Evolutionary conservation across 805 yeast species (phyloP), one percentile per base, ranked within the genome.

Genomic region (Kuraishia capsulata): DNA sequence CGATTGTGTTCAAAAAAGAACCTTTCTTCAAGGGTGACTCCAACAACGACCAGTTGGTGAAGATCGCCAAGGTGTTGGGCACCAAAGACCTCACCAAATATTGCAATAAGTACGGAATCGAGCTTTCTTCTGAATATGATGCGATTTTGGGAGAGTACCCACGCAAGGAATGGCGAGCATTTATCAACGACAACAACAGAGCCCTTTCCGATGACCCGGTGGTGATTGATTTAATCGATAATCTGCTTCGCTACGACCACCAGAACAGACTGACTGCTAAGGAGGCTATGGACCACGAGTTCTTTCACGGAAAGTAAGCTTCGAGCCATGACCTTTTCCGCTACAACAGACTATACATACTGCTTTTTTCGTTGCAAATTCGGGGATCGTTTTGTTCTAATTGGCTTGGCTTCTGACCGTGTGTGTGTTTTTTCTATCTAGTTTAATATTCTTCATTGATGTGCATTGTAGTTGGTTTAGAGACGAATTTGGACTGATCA

Each of bases 11-110:
- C 65, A 83, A 81, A 53, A 83, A 79, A 53, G 96, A 88, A 52
- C 96, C 96, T 10, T 84, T 88, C 47, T 88, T 88, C 72, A 90
- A 85, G 56, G 96, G 96, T 17, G 80, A 84, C 44, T 82, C 94
- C 17, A 88, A 88, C 58, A 84, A 88, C 30, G 96, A 88, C 62
- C 96, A 88, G 62, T 65, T 88, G 51, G 95, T 88, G 19, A 89
- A 86, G 58, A 87, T 88, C 44, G 95, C 88, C 11, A 73, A 85
- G 43, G 92, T 88, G 2, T 68, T 88, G 49, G 96, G 96, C 17
- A 82, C 95, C 1, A 82, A 80, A 42, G 89, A 78, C 46, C 66
- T 88, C 38, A 64, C 76, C 52, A 62, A 61, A 36, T 87, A 86
- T 56, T 65, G 82, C 46, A 61, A 67, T 37, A 83, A 80, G 55